Percentiles rank a stretch among this genome's conserved stretches.
Conservation (phyloP, 2,329 filamentous ascomycete genomes). For the Aspergillus sp. region DNA sequence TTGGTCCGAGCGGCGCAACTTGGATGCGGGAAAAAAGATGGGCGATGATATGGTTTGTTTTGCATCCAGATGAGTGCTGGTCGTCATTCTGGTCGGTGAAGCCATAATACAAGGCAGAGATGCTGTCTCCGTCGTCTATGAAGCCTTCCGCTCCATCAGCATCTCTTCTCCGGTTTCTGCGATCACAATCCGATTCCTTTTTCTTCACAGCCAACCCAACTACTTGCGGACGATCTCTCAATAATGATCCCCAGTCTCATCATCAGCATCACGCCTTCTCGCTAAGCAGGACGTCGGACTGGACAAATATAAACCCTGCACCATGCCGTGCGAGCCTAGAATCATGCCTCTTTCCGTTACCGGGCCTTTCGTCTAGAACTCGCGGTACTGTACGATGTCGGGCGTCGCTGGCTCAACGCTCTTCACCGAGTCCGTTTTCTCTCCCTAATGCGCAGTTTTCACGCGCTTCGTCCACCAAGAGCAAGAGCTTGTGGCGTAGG, state of each 20-base stretch:
- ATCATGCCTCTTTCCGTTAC: conserved; percentile 33
- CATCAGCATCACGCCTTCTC: conserved; percentile 18
- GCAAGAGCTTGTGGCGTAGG: conserved; percentile 38
- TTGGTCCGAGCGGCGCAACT: conserved; percentile 13
- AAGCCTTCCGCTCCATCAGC: conserved; percentile 53
- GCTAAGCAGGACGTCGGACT: conserved; percentile 25
- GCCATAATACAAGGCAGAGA: conserved; percentile 29
- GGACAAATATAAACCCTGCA: conserved; percentile 21
- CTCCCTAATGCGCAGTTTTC: conserved; percentile 18
- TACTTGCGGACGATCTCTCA: conserved; percentile 24
- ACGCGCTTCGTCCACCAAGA: conserved; percentile 36
- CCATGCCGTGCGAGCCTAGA: conserved; percentile 30
- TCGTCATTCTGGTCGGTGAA: conserved; percentile 12
- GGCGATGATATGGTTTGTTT: background rate
- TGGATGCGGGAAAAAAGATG: conserved; percentile 7
- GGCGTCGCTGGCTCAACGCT: conserved; percentile 7
- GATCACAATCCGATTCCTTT: conserved; percentile 65
- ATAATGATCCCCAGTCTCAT: conserved; percentile 16
- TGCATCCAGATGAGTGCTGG: conserved; percentile 1
- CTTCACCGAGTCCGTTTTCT: conserved; percentile 12
- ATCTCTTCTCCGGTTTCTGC: conserved; percentile 70
- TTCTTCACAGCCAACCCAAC: conserved; percentile 51
- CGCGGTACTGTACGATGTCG: conserved; percentile 17
- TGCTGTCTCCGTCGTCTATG: conserved; percentile 39
- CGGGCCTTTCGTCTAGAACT: conserved; percentile 14